phyloP scores from a whole-genome alignment of 345 rosid species.

The Acer saccharum region DNA sequence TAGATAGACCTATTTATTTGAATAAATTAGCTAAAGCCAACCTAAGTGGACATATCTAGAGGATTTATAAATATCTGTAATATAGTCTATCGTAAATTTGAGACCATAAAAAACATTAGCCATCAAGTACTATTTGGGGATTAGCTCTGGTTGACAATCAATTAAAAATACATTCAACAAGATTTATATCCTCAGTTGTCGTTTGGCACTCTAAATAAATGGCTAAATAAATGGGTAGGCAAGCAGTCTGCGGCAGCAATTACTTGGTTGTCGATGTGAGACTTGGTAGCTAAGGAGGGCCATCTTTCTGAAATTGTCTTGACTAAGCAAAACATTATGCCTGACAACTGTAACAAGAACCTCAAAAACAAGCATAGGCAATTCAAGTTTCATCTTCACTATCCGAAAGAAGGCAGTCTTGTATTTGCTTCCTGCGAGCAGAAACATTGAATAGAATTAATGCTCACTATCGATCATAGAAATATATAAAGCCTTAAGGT shows the following conservation, averaged over 20 bases:
- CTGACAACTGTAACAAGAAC: background rate
- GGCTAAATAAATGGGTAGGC: background rate
- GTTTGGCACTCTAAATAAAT: background rate
- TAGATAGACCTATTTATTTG: no score
- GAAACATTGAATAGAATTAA: slow-evolving; percentile 2
- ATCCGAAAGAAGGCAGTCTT: slow-evolving; percentile 76
- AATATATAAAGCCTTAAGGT: background rate
- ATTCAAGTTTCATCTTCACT: slow-evolving; percentile 53
- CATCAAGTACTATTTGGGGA: background rate
- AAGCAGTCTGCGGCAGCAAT: background rate
- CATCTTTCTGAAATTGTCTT: background rate
- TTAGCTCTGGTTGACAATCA: no score
- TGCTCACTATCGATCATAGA: background rate
- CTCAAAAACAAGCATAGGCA: background rate
- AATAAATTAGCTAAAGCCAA: no score
- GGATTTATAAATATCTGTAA: background rate
- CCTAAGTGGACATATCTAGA: no score
- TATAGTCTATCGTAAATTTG: no score
- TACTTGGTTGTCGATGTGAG: background rate
- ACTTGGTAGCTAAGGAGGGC: background rate
- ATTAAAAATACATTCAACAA: background rate
- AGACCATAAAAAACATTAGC: no score
- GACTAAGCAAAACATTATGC: background rate
- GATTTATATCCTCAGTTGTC: background rate
- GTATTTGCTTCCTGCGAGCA: slow-evolving; percentile 71